Conservation (phyloP, 768 basidiomycete genomes). For the Trametes meyenii region DNA sequence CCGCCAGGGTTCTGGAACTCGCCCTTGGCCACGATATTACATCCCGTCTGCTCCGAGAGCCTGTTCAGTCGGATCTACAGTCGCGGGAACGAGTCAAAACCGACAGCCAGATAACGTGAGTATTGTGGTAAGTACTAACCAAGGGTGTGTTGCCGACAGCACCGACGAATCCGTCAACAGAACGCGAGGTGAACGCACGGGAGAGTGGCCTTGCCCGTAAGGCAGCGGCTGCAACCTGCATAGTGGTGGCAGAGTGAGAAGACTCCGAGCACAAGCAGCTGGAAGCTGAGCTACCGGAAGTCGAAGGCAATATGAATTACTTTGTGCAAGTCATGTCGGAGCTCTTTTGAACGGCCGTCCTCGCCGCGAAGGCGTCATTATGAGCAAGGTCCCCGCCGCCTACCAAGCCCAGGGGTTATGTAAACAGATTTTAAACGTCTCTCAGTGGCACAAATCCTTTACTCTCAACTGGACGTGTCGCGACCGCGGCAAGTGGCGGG, state of each 20-base stretch:
- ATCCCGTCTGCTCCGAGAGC: conserved; percentile 82
- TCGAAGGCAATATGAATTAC: not conserved
- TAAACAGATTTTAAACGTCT: conserved; percentile 17
- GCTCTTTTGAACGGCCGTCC: conserved; percentile 7
- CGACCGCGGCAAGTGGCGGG: not conserved
- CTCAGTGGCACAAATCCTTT: not conserved
- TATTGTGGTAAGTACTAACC: conserved; percentile 45
- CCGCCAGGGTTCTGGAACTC: conserved; percentile 99
- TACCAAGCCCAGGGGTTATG: not conserved
- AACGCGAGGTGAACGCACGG: conserved; percentile 35
- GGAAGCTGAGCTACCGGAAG: not conserved
- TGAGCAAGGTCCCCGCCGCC: conserved; percentile 24
- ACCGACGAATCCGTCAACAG: conserved; percentile 80
- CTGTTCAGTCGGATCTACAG: conserved; percentile 78
- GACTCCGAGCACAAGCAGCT: not conserved
- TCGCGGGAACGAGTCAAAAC: not conserved
- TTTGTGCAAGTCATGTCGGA: not conserved
- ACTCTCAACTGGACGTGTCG: not conserved
- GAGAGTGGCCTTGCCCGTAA: conserved; percentile 23
- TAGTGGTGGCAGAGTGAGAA: conserved; percentile 19
- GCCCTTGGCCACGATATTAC: conserved; percentile 90
- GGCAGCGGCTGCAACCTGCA: conserved; percentile 22
- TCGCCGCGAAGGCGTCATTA: conserved; percentile 29
- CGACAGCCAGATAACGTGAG: too few species aligned
- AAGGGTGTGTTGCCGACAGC: conserved; percentile 94